A percentile compares a stretch with the other conserved stretches of the same genome.
Evolutionary conservation across 1,284 basidiomycete genomes (phyloP).

Genomic region (Salmacisia buchloeana): DNA sequence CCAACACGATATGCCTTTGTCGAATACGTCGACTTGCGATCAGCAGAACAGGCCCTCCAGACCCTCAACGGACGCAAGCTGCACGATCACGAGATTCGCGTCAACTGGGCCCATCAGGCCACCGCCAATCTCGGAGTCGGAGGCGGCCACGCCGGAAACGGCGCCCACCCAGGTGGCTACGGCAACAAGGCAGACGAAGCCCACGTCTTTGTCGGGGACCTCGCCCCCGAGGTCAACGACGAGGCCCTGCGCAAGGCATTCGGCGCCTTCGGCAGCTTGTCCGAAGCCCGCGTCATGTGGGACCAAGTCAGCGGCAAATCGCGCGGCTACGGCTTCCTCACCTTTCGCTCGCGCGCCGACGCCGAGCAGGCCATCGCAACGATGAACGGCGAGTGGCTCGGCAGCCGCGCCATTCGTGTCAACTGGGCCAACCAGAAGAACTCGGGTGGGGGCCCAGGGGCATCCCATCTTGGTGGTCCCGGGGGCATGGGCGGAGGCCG

Average conservation of each 20-base stretch:
- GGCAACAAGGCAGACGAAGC: slow-evolving; percentile 80
- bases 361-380: slow-evolving; percentile 96
- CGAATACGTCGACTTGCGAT: slow-evolving; percentile 86
- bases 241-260: slow-evolving; percentile 94
- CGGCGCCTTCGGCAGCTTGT: slow-evolving; percentile 84
- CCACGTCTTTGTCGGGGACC: slow-evolving; percentile 97
- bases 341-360: slow-evolving; percentile 90
- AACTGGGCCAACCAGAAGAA: slow-evolving; percentile 99
- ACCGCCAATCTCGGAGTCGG: slow-evolving; percentile 10
- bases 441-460: slow-evolving; percentile 56
- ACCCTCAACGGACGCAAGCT: slow-evolving; percentile 96
- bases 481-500: slow-evolving; percentile 23
- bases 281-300: slow-evolving; percentile 98
- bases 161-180: slow-evolving; percentile 62
- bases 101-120: slow-evolving; percentile 45
- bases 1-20: slow-evolving; percentile 74
- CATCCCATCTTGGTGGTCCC: neutral
- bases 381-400: slow-evolving; percentile 99
- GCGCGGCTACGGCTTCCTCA: slow-evolving; percentile 85
- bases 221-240: slow-evolving; percentile 95
- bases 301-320: slow-evolving; percentile 99
- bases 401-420: slow-evolving; percentile 91
- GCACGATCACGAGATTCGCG: slow-evolving; percentile 68
- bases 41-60: slow-evolving; percentile 90
- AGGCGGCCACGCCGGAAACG: neutral